phyloP scores from a whole-genome alignment of 306 rosid genomes.

The Dalbergia cultrata region DNA sequence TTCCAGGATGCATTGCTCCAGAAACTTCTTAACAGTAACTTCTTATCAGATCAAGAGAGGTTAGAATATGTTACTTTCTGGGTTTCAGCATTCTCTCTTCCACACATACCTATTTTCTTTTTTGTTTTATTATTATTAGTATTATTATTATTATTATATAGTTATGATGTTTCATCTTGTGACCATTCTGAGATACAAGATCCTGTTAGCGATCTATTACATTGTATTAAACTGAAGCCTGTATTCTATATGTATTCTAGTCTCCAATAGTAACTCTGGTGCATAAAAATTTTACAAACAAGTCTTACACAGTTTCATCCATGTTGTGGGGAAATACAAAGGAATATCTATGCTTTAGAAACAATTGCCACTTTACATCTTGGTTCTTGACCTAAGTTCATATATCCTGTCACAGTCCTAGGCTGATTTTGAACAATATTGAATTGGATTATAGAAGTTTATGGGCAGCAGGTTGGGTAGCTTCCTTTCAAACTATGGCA shows the following conservation, averaged over 20 bases:
- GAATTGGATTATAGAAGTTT: neutral
- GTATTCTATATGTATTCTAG: constrained; percentile 1
- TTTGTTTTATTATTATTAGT: too few species aligned
- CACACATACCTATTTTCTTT: neutral
- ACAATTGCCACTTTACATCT: neutral
- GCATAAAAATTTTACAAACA: neutral
- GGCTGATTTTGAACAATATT: neutral
- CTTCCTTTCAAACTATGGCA: neutral
- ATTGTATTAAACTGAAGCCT: neutral
- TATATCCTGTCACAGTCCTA: constrained; percentile 1
- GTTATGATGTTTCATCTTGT: constrained; percentile 19
- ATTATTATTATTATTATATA: constrained; percentile 4
- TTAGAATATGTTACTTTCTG: constrained; percentile 46
- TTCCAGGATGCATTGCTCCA: constrained; percentile 88
- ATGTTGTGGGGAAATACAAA: neutral
- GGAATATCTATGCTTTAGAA: neutral
- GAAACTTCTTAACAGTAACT: constrained; percentile 71
- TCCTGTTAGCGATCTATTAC: constrained; percentile 25
- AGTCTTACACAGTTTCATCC: neutral
- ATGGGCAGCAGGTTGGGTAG: neutral
- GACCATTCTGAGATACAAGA: constrained; percentile 28
- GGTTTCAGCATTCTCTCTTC: neutral
- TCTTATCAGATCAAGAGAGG: constrained; percentile 88
- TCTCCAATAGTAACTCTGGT: constrained; percentile 7
- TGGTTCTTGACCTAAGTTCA: neutral